Base-by-base conservation (phyloP, 164 flowering plant genomes). In the Piper betle region DNA sequence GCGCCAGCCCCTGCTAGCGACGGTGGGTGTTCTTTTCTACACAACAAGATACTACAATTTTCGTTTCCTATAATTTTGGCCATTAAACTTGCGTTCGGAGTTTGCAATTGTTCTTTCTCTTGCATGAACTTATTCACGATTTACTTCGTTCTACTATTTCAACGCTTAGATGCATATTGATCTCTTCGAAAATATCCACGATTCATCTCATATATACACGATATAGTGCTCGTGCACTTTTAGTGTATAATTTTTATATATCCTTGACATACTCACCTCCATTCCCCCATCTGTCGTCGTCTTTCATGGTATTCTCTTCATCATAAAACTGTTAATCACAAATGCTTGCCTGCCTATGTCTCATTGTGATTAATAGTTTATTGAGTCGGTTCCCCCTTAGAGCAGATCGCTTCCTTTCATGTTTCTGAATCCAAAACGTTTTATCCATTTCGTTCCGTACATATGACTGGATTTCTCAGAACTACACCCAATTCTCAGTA, bases 1-100 rank as follows among this genome's bases (percentile, higher is more conserved):
- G 73, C 82, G 64, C 80, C 86, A 1, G 76, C 77, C 6, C 78
- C 83, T 19, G 64, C 82, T 9, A 81, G 77, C 58, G 83, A 81
- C 38, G 82, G 83, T 82, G 56, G 37, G 57, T 18, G 33, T 25
- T 1, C 55, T 25, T 18, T 39, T 40, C 39, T 13, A 4, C 43
- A 4, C 9, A 4, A 41, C 43, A 41, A 41, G 9, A 41, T 41
- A 41, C 0, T 18, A 9, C 9, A 20, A 18, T 55, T 55, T 2
- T 19, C n/a, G 8, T 9, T 55, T 33, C 39, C 11, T 55, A 12
- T 20, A 16, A 9, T 52, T 52, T 18, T 15, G 19, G 55, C 19
- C 15, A 39, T 55, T 20, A 13, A 15, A 8, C 5, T 55, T 20
- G 7, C 8, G 10, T 55, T 55, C 15, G 2, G 5, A 39, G 38